Conservation (phyloP, 306 rosid species). For the Macrotyloma uniflorum region DNA sequence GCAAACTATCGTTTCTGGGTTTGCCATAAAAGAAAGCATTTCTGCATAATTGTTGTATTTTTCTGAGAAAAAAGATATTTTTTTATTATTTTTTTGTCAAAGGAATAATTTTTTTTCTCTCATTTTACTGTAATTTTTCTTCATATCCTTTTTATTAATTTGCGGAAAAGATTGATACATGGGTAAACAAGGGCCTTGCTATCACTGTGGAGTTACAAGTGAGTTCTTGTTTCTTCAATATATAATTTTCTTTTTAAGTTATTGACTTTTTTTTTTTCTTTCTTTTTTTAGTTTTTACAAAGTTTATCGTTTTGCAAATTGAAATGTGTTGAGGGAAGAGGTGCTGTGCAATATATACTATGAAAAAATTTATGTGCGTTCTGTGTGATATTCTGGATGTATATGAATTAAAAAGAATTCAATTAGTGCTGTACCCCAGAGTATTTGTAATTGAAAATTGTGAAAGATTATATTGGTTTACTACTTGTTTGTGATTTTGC, state of each 20-base stretch:
- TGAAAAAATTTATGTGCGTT: slow-evolving; percentile 11
- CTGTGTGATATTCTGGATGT: slow-evolving; percentile 40
- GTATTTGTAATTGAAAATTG: slow-evolving; percentile 40
- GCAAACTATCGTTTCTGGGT: slow-evolving; percentile 61
- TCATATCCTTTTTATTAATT: slow-evolving; percentile 50
- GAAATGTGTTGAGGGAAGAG: slow-evolving; percentile 34
- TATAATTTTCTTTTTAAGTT: slow-evolving; percentile 7
- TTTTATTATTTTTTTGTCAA: slow-evolving; percentile 24
- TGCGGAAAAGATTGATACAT: slow-evolving; percentile 66
- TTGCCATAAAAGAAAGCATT: slow-evolving; percentile 49
- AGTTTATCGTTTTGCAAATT: slow-evolving; percentile 40
- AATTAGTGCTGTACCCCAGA: slow-evolving; percentile 39
- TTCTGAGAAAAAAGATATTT: slow-evolving; percentile 41
- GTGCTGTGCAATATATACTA: slow-evolving; percentile 38
- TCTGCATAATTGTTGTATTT: slow-evolving; percentile 46
- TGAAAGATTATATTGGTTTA: slow-evolving; percentile 47
- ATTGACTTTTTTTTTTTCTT: slow-evolving; percentile 37
- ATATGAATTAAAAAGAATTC: slow-evolving; percentile 36
- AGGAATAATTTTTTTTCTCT: slow-evolving; percentile 14
- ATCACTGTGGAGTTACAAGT: slow-evolving; percentile 99
- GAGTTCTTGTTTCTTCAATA: slow-evolving; percentile 92
- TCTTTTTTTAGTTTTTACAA: neutral
- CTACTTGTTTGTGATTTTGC: slow-evolving; percentile 15
- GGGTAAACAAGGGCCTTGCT: slow-evolving; percentile 99
- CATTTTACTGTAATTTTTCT: slow-evolving; percentile 38